phyloP scores from a whole-genome alignment of 345 rosid genomes.

The Kandelia obovata region DNA sequence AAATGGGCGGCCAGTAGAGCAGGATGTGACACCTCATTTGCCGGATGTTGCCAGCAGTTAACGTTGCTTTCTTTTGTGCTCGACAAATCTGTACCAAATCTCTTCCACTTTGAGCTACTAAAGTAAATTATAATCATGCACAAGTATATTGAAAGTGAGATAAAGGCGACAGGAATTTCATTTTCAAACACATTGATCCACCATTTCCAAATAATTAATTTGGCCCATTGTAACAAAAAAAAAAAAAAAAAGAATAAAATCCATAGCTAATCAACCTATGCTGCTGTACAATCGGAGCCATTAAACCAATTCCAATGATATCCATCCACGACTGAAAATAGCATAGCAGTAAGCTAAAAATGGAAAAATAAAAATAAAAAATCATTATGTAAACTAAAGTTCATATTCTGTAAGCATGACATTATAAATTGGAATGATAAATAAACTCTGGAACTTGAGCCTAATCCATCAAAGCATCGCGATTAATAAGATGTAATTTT shows the following conservation, averaged over 20 bases:
- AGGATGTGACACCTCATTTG: slow-evolving; percentile 16
- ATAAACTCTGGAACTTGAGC: no score
- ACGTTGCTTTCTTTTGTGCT: neutral
- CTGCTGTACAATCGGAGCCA: neutral
- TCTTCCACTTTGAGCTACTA: slow-evolving; percentile 1
- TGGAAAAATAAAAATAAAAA: no score
- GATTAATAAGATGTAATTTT: no score
- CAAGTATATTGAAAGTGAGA: slow-evolving; percentile 7
- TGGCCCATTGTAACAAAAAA: neutral
- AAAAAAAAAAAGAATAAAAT: neutral
- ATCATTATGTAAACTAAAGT: no score
- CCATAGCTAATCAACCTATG: neutral
- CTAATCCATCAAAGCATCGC: no score
- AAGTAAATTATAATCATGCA: slow-evolving; percentile 5
- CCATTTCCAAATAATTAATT: neutral
- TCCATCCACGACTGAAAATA: no score
- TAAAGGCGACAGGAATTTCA: neutral
- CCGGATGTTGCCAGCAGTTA: neutral
- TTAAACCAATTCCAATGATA: neutral
- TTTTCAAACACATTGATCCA: neutral
- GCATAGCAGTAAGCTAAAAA: no score
- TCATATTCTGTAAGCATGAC: no score
- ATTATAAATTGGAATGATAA: no score
- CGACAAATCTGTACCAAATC: neutral
- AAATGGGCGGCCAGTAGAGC: slow-evolving; percentile 6